Percentiles rank a stretch among this genome's conserved stretches.
These are phyloP conservation scores for Cryphonectria naterciae DNA, from an alignment of 2,329 filamentous ascomycete species.

Conservation along the genomic window DNA sequence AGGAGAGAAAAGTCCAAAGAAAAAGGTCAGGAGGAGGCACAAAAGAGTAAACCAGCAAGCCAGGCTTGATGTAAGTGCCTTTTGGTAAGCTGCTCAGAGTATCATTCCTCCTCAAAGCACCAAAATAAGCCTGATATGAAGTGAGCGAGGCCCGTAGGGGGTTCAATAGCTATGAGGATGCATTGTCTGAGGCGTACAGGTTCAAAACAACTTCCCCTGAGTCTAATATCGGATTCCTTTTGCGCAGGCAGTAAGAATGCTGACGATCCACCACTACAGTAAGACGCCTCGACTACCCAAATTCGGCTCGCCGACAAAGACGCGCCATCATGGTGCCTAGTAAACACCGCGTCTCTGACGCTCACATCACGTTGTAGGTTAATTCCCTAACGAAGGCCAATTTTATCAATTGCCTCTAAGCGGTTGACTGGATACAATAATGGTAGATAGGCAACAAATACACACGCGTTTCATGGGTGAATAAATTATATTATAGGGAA, in stretches of 20 bases:
- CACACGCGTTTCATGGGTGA: background rate
- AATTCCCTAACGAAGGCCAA: background rate
- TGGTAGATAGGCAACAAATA: background rate
- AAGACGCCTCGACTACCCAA: background rate
- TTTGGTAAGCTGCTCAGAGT: too few relatives aligned
- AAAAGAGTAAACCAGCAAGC: too few relatives aligned
- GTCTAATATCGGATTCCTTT: background rate
- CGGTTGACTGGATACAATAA: too few relatives aligned
- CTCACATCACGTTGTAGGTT: background rate
- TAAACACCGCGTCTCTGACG: background rate
- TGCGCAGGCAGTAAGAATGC: background rate
- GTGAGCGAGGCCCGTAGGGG: too few relatives aligned
- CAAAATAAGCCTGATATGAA: too few relatives aligned
- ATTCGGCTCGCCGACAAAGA: constrained; percentile 7
- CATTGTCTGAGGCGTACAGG: too few relatives aligned
- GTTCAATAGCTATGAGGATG: too few relatives aligned
- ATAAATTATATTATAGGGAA: background rate
- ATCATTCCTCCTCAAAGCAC: too few relatives aligned
- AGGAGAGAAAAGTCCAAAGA: too few relatives aligned
- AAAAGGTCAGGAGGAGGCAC: too few relatives aligned
- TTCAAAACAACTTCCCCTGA: too few relatives aligned
- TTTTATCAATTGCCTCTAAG: background rate
- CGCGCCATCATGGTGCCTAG: background rate
- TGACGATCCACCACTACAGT: background rate
- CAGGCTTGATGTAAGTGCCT: too few relatives aligned